These are phyloP conservation scores for Entamoeba dispar DNA, from an alignment of 208 protist genomes.

Conservation along the genomic window DNA sequence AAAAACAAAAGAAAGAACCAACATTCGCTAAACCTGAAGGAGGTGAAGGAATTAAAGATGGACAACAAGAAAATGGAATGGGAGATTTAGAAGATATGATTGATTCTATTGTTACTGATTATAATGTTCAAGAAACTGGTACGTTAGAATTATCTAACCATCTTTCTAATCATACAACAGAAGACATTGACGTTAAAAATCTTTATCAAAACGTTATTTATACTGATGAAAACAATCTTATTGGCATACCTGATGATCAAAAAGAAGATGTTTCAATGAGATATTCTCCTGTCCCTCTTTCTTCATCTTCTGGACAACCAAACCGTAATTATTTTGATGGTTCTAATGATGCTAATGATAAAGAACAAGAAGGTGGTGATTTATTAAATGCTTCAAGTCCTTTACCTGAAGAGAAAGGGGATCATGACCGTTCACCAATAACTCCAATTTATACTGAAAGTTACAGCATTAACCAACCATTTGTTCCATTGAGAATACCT, in stretches of 20 bases:
- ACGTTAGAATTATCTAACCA: not conserved
- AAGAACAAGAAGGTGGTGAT: not conserved
- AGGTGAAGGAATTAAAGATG: not conserved
- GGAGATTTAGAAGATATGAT: not conserved
- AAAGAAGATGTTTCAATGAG: not conserved
- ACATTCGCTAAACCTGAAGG: not conserved
- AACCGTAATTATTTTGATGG: not conserved
- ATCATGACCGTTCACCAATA: not conserved
- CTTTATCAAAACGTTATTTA: not conserved
- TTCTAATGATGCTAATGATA: not conserved
- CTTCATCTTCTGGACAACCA: not conserved
- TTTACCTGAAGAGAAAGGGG: not conserved
- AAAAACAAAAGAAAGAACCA: not conserved
- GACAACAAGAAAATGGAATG: not conserved
- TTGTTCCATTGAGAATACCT: not conserved
- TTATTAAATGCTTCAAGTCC: not conserved
- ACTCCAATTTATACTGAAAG: not conserved
- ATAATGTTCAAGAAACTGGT: not conserved
- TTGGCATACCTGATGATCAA: not conserved
- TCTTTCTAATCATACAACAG: not conserved
- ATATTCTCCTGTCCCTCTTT: not conserved
- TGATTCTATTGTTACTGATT: not conserved
- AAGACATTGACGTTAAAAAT: not conserved
- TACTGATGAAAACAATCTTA: not conserved
- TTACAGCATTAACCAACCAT: not conserved